These are phyloP conservation scores for Zostera marina DNA, from an alignment of 116 monocot species.

Conservation along the genomic window DNA sequence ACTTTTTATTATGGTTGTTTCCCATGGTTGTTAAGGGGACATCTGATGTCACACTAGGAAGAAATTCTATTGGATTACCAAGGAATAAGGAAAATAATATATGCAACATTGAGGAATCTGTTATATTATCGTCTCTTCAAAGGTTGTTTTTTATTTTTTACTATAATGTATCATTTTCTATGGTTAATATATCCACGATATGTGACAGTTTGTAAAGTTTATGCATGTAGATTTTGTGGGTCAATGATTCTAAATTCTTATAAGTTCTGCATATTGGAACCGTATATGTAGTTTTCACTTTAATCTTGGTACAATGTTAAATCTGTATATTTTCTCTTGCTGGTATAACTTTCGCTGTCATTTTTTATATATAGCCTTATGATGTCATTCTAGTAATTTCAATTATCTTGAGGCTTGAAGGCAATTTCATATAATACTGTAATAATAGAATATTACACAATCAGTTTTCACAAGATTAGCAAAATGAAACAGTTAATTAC, in stretches of 20 bases:
- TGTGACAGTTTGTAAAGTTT: neutral
- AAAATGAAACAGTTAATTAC: neutral
- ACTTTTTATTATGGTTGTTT: conserved; percentile 73
- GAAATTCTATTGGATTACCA: conserved; percentile 26
- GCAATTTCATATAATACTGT: too few species aligned
- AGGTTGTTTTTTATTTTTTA: conserved; percentile 33
- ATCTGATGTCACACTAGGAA: conserved; percentile 32
- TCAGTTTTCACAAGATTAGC: neutral
- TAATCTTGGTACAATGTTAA: neutral
- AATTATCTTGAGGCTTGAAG: neutral
- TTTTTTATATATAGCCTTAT: too few species aligned
- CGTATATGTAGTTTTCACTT: neutral
- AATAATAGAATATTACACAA: too few species aligned
- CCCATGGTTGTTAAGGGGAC: conserved; percentile 27
- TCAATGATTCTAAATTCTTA: neutral
- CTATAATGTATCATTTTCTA: neutral
- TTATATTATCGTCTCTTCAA: conserved; percentile 62
- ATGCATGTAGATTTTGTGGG: too few species aligned
- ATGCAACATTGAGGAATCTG: conserved; percentile 54
- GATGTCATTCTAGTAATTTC: too few species aligned
- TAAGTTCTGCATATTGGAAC: neutral
- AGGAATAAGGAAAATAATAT: conserved; percentile 48
- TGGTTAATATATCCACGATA: neutral
- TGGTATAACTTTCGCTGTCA: too few species aligned
- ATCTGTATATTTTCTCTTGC: neutral